Conservation (phyloP, 176 grass and related monocot genomes). For the Musa itinerans region DNA sequence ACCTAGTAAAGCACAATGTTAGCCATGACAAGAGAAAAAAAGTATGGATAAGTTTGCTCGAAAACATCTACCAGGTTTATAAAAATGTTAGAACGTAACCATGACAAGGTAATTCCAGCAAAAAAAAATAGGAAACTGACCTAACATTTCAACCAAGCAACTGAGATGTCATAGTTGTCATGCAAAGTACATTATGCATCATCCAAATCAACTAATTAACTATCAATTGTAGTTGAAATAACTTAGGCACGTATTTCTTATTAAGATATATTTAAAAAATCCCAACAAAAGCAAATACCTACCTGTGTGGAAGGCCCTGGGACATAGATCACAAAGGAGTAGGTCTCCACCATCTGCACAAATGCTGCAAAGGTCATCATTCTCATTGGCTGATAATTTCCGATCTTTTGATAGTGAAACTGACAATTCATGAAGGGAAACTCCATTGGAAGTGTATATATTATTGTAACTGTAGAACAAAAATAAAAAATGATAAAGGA, state of each 20-base stretch:
- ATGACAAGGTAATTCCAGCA: background rate
- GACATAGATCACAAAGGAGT: conserved; percentile 85
- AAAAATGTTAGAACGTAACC: background rate
- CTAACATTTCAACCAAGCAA: background rate
- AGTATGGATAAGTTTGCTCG: too few relatives aligned
- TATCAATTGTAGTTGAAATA: background rate
- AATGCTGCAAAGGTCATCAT: conserved; percentile 87
- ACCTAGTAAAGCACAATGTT: too few relatives aligned
- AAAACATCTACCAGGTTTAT: background rate
- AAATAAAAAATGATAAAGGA: background rate
- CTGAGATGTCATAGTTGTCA: background rate
- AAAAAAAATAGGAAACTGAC: background rate
- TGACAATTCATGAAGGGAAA: conserved; percentile 93
- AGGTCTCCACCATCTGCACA: conserved; percentile 86
- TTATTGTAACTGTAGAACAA: conserved; percentile 75
- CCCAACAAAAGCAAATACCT: background rate
- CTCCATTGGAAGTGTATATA: conserved; percentile 97
- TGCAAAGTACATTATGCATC: background rate
- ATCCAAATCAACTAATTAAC: background rate
- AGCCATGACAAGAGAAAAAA: too few relatives aligned
- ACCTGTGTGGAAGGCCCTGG: conserved; percentile 97
- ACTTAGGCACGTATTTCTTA: background rate
- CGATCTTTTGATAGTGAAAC: conserved; percentile 66
- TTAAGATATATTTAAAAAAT: background rate
- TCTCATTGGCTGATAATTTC: conserved; percentile 56